Conservation (phyloP, 2,329 filamentous ascomycete genomes). For the Coccinonectria pachysandricola region DNA sequence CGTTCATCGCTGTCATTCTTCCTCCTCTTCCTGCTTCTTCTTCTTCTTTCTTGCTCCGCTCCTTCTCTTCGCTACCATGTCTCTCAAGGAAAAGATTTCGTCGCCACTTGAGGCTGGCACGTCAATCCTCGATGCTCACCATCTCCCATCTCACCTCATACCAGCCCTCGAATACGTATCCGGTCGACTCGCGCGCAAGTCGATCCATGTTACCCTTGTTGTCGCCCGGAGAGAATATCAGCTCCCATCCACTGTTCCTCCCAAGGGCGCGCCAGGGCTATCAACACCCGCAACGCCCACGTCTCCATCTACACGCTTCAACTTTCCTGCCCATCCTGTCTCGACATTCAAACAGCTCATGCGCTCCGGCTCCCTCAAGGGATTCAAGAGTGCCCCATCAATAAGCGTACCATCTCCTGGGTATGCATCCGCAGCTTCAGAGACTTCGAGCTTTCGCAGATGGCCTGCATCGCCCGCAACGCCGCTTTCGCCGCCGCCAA, state of each 20-base stretch:
- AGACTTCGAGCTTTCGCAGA: conserved; percentile 17
- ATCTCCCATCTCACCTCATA: conserved; percentile 44
- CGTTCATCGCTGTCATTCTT: conserved; percentile 4
- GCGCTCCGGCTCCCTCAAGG: conserved; percentile 14
- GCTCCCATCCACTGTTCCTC: conserved; percentile 29
- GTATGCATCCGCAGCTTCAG: conserved; percentile 20
- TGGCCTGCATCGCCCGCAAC: conserved; percentile 29
- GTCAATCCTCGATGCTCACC: conserved; percentile 47
- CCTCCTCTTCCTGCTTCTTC: conserved; percentile 1
- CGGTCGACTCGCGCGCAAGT: conserved; percentile 42
- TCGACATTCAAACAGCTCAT: conserved; percentile 24
- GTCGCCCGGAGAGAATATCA: conserved; percentile 47
- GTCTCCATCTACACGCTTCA: conserved; percentile 23
- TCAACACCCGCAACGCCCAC: conserved; percentile 20
- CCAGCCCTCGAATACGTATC: conserved; percentile 50
- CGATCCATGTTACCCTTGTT: conserved; percentile 46
- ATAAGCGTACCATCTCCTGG: too few species aligned
- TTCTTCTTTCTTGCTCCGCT: conserved; percentile 6
- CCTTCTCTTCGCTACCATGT: conserved; percentile 21
- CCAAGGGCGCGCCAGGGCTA: conserved; percentile 10
- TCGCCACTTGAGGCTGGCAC: conserved; percentile 52
- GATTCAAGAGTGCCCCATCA: too few species aligned
- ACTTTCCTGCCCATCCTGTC: conserved; percentile 22
- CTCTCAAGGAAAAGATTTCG: conserved; percentile 48
- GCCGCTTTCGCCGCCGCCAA: conserved; percentile 31